Evolutionary conservation across 805 yeast genomes (phyloP), one percentile per base, ranked within the genome.

Genomic region (Zygosaccharomyces kombuchaensis): DNA sequence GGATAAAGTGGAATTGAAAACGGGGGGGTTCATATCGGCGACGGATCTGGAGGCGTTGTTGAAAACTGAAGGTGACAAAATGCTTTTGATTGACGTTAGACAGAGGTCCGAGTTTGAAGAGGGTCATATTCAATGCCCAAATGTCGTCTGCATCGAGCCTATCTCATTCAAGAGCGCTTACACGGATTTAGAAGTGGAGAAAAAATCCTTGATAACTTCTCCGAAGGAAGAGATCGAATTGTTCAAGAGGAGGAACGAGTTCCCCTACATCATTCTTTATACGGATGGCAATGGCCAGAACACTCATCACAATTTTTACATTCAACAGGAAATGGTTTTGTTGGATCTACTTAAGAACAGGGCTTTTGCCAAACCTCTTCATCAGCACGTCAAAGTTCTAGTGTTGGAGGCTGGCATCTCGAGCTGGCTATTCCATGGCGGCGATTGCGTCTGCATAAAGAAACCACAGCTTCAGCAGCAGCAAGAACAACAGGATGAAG

Each of bases 131-230:
- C 68, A 75, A 9, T 67, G 78, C 21, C 65, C 69, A 2, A 77
- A 84, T 44, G 63, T 84, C 7, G 73, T 87, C 9, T 86, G 90
- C 59, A 74, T 90, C 14, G 96, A 87, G 43, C 96, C 97, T 0
- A 71, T 75, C 14, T 72, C 79, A 0, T 68, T 82, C 14, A 65
- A 79, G 43, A 61, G 65, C 1, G 66, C 69, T 8, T 77, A 78
- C 57, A 70, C 77, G 0, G 87, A 85, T 55, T 65, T 62, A n/a
- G 91, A 84, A 44, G 66, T 90, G n/a, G 86, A 84, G 54, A 74
- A 71, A 35, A 67, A 77, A 38, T 74, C 91, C 9, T 67, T 81
- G 47, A 62, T 78, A 12, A 72, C 77, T 2, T 71, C 85, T 12
- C 78, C 89, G 2, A 71, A 71, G 10, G 60, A 62, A 3, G 93